Percentiles rank a stretch among this genome's conserved stretches.
phyloP scores from a whole-genome alignment of 164 flowering plant genomes.

The Magnolia sinica region DNA sequence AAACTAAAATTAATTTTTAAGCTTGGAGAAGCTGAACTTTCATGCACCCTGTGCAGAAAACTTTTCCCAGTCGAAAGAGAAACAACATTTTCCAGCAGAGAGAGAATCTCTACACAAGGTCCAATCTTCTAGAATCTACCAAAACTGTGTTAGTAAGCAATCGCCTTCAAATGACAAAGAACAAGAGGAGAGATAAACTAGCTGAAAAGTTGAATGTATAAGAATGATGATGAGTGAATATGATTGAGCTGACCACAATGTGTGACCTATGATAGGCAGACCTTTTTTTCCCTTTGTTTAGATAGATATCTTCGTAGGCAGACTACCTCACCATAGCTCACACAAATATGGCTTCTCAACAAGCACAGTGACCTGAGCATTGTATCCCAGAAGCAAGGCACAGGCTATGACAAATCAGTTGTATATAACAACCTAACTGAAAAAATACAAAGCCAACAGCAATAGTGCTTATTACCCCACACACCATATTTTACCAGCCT shows the following conservation, averaged over 20 bases:
- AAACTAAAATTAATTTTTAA: slow-evolving; percentile 2
- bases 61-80: neutral
- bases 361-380: no score
- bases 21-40: neutral
- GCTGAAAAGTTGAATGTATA: neutral
- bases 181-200: neutral
- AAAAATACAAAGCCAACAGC: no score
- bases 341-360: no score
- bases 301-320: neutral
- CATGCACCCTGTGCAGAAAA: neutral
- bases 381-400: no score
- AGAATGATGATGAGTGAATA: neutral
- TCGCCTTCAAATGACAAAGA: neutral
- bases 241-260: neutral
- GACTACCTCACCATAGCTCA: no score
- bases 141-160: neutral
- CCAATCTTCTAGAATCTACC: neutral
- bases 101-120: neutral
- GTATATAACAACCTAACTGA: no score
- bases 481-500: no score
- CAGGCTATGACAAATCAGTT: no score
- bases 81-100: neutral
- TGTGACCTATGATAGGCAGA: neutral
- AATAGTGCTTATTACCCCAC: no score
- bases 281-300: neutral